Evolutionary conservation across 306 rosid species (phyloP).

Genomic region (Astragalus glycyphyllos): DNA sequence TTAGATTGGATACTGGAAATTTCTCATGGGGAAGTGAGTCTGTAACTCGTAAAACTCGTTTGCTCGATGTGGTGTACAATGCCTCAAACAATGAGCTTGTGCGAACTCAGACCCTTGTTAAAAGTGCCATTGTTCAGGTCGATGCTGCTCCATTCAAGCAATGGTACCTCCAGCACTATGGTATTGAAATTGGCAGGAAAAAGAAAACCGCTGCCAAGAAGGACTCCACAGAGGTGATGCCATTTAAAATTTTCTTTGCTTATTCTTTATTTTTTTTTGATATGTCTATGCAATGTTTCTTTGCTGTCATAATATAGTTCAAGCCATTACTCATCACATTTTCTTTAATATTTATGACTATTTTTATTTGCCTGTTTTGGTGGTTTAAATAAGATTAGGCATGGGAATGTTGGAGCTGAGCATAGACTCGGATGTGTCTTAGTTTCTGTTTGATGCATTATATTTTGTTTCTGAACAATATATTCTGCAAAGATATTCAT

Average conservation of each 20-base stretch:
- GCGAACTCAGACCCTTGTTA: slow-evolving; percentile 64
- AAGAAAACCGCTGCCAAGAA: slow-evolving; percentile 57
- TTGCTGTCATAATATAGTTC: not conserved
- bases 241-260: not conserved
- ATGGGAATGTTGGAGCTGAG: not conserved
- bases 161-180: slow-evolving; percentile 72
- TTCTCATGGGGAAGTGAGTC: slow-evolving; percentile 68
- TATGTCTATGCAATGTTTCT: not conserved
- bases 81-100: slow-evolving; percentile 70
- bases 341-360: not conserved
- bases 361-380: not conserved
- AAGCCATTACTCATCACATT: not conserved
- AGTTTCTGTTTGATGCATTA: not conserved
- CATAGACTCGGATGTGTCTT: not conserved
- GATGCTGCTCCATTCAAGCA: slow-evolving; percentile 72
- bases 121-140: slow-evolving; percentile 63
- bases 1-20: slow-evolving; percentile 66
- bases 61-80: slow-evolving; percentile 62
- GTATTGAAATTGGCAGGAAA: slow-evolving; percentile 61
- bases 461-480: not conserved
- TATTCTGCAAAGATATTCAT: not conserved
- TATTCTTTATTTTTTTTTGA: not conserved
- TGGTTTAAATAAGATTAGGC: not conserved
- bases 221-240: slow-evolving; percentile 51
- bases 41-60: slow-evolving; percentile 59